Conservation (phyloP, 2,329 filamentous ascomycete species). For the Penicillium griseofulvum region DNA sequence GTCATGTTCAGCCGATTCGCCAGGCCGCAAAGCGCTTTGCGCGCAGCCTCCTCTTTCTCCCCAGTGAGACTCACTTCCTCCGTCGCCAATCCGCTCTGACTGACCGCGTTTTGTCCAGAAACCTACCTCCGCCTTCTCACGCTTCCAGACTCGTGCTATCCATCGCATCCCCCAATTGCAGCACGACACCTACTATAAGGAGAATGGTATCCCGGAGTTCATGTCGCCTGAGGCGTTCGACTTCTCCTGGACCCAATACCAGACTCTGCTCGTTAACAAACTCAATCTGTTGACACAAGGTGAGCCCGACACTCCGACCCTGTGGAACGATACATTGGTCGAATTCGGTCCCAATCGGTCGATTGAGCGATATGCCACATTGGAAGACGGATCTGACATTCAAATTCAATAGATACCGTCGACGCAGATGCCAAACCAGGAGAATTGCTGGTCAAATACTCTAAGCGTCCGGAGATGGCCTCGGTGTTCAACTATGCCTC, state of each 20-base stretch:
- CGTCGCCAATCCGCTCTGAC: constrained; percentile 15
- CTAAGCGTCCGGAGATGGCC: constrained; percentile 74
- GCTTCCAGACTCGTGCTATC: constrained; percentile 37
- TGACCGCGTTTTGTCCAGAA: constrained; percentile 28
- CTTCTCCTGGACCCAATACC: constrained; percentile 80
- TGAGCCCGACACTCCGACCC: constrained; percentile 43
- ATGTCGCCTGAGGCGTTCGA: constrained; percentile 68
- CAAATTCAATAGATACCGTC: constrained; percentile 55
- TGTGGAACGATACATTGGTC: constrained; percentile 1
- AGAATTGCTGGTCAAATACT: constrained; percentile 69
- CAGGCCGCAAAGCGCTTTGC: constrained; percentile 47
- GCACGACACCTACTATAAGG: constrained; percentile 45
- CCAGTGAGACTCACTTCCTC: constrained; percentile 29
- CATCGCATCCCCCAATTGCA: constrained; percentile 52
- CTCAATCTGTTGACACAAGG: constrained; percentile 73
- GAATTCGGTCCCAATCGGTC: neutral
- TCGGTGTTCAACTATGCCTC: constrained; percentile 92
- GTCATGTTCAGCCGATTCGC: constrained; percentile 45
- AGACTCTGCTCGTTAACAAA: constrained; percentile 68
- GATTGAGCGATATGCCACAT: neutral
- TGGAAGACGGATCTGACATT: neutral
- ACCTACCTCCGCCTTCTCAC: constrained; percentile 36
- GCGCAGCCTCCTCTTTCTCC: constrained; percentile 35
- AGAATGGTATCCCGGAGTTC: constrained; percentile 65
- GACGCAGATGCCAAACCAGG: constrained; percentile 62